These are phyloP conservation scores for Cladosporium velox DNA, from an alignment of 2,329 filamentous ascomycete genomes.

Conservation along the genomic window DNA sequence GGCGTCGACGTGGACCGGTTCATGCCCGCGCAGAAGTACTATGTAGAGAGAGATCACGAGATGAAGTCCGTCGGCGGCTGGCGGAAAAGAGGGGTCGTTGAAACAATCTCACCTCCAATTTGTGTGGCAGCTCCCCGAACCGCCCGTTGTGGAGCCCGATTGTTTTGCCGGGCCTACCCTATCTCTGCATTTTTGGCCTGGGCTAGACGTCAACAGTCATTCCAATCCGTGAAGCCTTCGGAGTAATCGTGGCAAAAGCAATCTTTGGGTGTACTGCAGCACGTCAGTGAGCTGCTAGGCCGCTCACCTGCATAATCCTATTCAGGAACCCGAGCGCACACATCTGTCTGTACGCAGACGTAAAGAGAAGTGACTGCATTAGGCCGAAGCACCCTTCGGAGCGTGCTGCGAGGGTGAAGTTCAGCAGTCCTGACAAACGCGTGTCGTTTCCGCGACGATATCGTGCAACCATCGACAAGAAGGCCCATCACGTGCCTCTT, in stretches of 20 bases:
- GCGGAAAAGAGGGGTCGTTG: conserved; percentile 12
- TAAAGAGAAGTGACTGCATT: conserved; percentile 5
- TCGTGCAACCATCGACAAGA: neutral
- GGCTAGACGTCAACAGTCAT: neutral
- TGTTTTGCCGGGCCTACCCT: conserved; percentile 10
- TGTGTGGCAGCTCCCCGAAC: conserved; percentile 2
- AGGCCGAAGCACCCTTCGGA: neutral
- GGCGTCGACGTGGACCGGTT: conserved; percentile 1
- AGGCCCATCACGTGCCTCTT: neutral
- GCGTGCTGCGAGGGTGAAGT: neutral
- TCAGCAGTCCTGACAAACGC: neutral
- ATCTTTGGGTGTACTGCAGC: neutral
- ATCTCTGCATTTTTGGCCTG: neutral
- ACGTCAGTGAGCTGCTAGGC: conserved; percentile 13
- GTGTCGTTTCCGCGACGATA: neutral
- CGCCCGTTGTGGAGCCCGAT: conserved; percentile 9
- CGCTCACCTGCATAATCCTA: conserved; percentile 7
- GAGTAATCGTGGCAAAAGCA: neutral
- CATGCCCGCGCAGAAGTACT: conserved; percentile 2
- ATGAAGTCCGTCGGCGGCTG: conserved; percentile 8
- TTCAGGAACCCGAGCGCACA: conserved; percentile 11
- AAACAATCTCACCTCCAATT: neutral
- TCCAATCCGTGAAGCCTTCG: neutral
- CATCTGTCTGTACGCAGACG: neutral
- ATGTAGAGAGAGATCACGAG: conserved; percentile 7